Evolutionary conservation across 495 filamentous ascomycete species (phyloP), one percentile per base, ranked within the genome.

Genomic region (Aspergillus leporis): DNA sequence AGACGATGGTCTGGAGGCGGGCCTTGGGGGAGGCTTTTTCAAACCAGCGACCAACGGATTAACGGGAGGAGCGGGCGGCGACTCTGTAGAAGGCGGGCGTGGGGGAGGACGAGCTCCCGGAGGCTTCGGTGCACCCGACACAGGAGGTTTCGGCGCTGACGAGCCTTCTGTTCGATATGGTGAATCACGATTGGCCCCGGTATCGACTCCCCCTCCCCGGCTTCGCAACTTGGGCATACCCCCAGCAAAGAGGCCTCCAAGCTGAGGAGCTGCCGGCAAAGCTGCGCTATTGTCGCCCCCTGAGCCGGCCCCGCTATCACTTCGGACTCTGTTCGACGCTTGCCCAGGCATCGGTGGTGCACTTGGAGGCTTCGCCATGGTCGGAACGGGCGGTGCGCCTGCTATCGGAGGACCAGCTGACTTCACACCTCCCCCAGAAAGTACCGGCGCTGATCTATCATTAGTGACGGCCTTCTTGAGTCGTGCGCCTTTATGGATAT

Each of bases 151-250:
- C 1, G 85, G 85, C 21, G 77, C 81, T 46, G 66, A 65, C 47
- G 83, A 81, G n/a, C 80, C 79, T 62, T 95, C 91, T 34, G 91
- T 91, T 23, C 87, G 76, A 65, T 96, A 94, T 53, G 90, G 82
- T 22, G 91, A 85, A 48, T 87, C 87, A 64, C 79, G 83, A 66
- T 79, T 87, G 62, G 91, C 92, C 70, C 93, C 93, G 13, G 94
- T 97, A 72, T 96, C 86, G 55, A 98, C 79, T n/a, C n/a, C n/a
- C 21, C 93, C 94, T 25, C 89, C 92, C 12, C 90, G 86, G 74
- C 92, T 97, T 70, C 88, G 87, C 61, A 98, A 67, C 75, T 97
- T 98, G 3, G 94, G 94, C 81, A 98, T 98, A 31, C 93, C 95
- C 31, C 92, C 92, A 9, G 91, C 92, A 66, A 98, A 96, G 25